Evolutionary conservation across 1,284 basidiomycete species (phyloP), one percentile per base, ranked within the genome.

Genomic region (Tetrapyrgos nigripes): DNA sequence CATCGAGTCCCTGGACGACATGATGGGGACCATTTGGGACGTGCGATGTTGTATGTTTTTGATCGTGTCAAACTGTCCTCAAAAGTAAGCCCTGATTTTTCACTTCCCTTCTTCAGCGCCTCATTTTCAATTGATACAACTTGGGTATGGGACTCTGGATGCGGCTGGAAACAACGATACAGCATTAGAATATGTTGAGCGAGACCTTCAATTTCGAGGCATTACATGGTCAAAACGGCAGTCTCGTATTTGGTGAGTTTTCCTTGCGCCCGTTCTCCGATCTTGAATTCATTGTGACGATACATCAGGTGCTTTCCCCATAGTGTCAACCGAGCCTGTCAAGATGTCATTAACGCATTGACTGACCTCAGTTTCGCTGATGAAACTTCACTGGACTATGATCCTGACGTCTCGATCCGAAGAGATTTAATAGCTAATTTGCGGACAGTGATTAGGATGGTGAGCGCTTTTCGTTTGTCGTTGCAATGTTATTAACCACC

Each of bases 11-110:
- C 65, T 24, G 70, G 70, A 5, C 45, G 46, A 2, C 71, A 73
- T 61, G 62, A 59, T 58, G 71, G 68, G 3, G 58, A 68, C 40
- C 62, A 73, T 48, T 66, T 73, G 29, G 66, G 60, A 26, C 5
- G 61, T 50, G 62, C 59, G 45, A 64, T 71, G 23, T 26, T 70
- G 2, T 53, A 62, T 44, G 57, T 73, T 19, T 35, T 65, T 23
- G 67, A 73, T 47, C 53, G 58, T 1, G 40, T 63, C 17, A 9
- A 6, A 5, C 14, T 17, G 4, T 5, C 37, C 8, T 5, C 5
- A 40, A 40, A 40, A n/a, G 37, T 40, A 9, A n/a, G n/a, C n/a
- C n/a, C n/a, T n/a, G n/a, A 6, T 40, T 40, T n/a, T n/a, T n/a
- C n/a, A n/a, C 19, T 17, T 40, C 17, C 37, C 37, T 40, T 40